A percentile compares a stretch with the other conserved stretches of the same genome.
These are phyloP conservation scores for Vitis hybrid DNA, from an alignment of 177 flowering plant species.

Conservation along the genomic window DNA sequence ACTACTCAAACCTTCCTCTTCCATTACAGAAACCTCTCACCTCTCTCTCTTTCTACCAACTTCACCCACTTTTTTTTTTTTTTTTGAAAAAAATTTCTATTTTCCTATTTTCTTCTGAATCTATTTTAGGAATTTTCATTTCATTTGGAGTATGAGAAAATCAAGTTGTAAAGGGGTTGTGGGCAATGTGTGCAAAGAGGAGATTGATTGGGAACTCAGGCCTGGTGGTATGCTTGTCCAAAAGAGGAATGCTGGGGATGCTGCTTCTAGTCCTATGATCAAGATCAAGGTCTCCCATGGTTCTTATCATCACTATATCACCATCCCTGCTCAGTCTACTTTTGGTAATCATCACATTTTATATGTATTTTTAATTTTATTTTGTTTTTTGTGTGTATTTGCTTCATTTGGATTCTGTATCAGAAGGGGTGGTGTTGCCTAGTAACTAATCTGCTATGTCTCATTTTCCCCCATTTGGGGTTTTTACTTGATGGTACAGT, in stretches of 20 bases:
- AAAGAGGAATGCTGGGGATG: slow-evolving; percentile 38
- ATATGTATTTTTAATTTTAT: not conserved
- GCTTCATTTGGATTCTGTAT: not conserved
- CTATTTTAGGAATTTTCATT: not conserved
- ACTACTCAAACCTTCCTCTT: not conserved
- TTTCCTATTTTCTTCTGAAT: not conserved
- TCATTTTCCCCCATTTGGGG: not conserved
- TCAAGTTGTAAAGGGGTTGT: slow-evolving; percentile 11
- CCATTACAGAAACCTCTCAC: not conserved
- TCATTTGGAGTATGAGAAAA: slow-evolving; percentile 14
- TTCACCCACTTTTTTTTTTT: not conserved
- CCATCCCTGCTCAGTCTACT: slow-evolving; percentile 50
- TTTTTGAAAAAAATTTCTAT: not conserved
- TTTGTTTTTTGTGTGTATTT: not conserved
- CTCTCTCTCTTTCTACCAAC: slow-evolving; percentile 16
- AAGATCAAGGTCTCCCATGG: slow-evolving; percentile 64
- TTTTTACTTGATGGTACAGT: not conserved
- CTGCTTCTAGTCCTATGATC: slow-evolving; percentile 36
- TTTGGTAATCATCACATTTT: slow-evolving; percentile 31
- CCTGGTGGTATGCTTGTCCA: slow-evolving; percentile 76
- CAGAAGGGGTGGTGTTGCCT: too few species aligned
- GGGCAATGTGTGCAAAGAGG: slow-evolving; percentile 17
- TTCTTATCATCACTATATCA: slow-evolving; percentile 44
- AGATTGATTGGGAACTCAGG: slow-evolving; percentile 56
- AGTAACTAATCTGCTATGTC: too few species aligned